phyloP scores from a whole-genome alignment of 73 alveolate species.

The Tetrahymena thermophila region DNA sequence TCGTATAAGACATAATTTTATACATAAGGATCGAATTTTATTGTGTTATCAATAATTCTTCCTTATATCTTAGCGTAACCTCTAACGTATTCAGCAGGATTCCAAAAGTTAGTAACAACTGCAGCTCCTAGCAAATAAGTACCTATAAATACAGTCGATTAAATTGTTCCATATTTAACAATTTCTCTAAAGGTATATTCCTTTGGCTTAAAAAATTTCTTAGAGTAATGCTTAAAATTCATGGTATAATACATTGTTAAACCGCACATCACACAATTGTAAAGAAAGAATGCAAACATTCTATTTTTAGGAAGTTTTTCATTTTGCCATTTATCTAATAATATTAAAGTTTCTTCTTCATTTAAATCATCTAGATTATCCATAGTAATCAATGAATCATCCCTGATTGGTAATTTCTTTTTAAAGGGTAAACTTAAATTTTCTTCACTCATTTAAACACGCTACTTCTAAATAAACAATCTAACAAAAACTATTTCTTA shows the following conservation, averaged over 20 bases:
- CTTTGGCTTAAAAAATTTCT: constrained; percentile 22
- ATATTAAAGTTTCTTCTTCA: constrained; percentile 17
- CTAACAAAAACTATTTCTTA: too few species aligned
- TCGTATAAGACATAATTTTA: constrained; percentile 11
- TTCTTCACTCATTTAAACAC: background rate
- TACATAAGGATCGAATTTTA: constrained; percentile 18
- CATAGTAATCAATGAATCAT: constrained; percentile 20
- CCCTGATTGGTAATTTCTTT: constrained; percentile 2
- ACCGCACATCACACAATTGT: constrained; percentile 5
- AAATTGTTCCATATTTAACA: constrained; percentile 23
- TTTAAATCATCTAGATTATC: constrained; percentile 30
- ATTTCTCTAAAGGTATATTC: constrained; percentile 14
- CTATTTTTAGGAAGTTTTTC: constrained; percentile 20
- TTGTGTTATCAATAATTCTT: constrained; percentile 17
- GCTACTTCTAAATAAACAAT: background rate
- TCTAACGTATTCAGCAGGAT: constrained; percentile 34
- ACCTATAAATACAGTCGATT: constrained; percentile 20
- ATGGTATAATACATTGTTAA: constrained; percentile 24
- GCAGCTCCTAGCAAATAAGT: constrained; percentile 30
- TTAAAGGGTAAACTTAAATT: background rate
- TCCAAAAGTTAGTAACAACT: constrained; percentile 7
- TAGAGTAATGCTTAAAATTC: constrained; percentile 17
- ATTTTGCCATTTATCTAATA: constrained; percentile 15
- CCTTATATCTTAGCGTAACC: constrained; percentile 24
- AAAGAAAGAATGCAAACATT: background rate